Evolutionary conservation across 176 grass and related monocot species (phyloP), one percentile per base, ranked within the genome.

Genomic region (Echinochloa phyllopogon): DNA sequence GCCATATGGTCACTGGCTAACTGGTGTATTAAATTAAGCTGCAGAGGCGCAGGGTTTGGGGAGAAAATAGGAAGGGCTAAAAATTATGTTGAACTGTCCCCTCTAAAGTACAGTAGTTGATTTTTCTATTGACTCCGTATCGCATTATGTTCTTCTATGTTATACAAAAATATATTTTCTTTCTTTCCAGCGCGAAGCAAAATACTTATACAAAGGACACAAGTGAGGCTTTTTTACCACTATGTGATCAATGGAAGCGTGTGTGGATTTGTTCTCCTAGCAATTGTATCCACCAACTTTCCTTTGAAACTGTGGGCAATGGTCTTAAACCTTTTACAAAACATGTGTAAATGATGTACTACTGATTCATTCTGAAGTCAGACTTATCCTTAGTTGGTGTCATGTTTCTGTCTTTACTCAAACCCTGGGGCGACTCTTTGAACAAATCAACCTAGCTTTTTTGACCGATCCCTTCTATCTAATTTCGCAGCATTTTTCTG

Each of bases 391-490:
- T 18, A 36, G 47, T 74, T 37, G 17, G 6, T 47, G 40, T 1
- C 36, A 21, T 53, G 29, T 38, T 43, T 75, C 49, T 36, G 36
- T n/a, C 41, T 59, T 43, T 37, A 77, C 53, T 77, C 11, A 80
- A 80, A 66, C 23, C 61, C 29, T 11, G 24, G 0, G 4, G 29
- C 60, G 17, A 18, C 6, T 47, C 40, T 37, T 51, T 56, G 29
- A 55, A 75, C 33, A 75, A 38, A 56, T n/a, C 33, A 75, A 14
- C 72, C 72, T 3, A 52, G 40, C 50, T n/a, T 74, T 73, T 12
- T 74, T 74, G 71, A 74, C 71, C 71, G 18, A 6, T n/a, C 72
- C 55, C 8, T 74, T 10, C 4, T 0, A 38, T 14, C 9, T 57
- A 41, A 23, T 57, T 41, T 41, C 7, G 36, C 9, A 39, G 10